Evolutionary conservation across 139 green algal species (phyloP), one percentile per base, ranked within the genome.

Genomic region (Micractinium sp.): DNA sequence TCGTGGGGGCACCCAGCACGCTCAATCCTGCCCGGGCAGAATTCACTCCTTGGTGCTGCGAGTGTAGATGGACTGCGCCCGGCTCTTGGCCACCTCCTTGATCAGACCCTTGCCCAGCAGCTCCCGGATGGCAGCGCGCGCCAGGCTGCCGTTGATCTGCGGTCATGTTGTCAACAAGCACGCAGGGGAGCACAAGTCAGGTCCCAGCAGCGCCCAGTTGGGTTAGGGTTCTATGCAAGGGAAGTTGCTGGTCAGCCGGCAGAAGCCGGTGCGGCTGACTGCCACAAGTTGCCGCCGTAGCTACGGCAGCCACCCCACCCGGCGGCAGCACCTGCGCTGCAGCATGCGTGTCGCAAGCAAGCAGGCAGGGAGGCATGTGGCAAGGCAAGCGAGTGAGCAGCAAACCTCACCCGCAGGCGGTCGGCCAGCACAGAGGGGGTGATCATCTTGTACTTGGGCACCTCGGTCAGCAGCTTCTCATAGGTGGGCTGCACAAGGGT

Each of bases 371-470:
- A 73, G 63, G 22, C n/a, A n/a, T n/a, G n/a, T n/a, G n/a, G n/a
- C n/a, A n/a, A n/a, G n/a, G n/a, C n/a, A n/a, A n/a, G n/a, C 13
- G 27, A 35, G 29, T 15, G 31, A 35, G 29, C 13, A 33, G 69
- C 69, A 15, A 9, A 31, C 1, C 85, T 91, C 78, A 96, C 92
- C 92, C 95, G 92, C 82, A 98, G 89, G 76, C 97, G 93, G 87
- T 99, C 97, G 41, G 93, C 95, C 74, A 99, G 93, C 38, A 99
- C 96, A 66, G 97, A 99, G 25, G 95, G 91, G 31, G 98, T 99
- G 93, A 99, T 99, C 95, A 99, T 98, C 95, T 99, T 99, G 95
- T 99, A 99, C 95, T 99, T 99, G 89, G 98, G 97, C 91, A 99
- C 97, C 94, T 99, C 98, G 73, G 94, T 89, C 22, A 97, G 87